Base-by-base conservation (phyloP, 495 filamentous ascomycete genomes). In the Penicillium chermesinum region DNA sequence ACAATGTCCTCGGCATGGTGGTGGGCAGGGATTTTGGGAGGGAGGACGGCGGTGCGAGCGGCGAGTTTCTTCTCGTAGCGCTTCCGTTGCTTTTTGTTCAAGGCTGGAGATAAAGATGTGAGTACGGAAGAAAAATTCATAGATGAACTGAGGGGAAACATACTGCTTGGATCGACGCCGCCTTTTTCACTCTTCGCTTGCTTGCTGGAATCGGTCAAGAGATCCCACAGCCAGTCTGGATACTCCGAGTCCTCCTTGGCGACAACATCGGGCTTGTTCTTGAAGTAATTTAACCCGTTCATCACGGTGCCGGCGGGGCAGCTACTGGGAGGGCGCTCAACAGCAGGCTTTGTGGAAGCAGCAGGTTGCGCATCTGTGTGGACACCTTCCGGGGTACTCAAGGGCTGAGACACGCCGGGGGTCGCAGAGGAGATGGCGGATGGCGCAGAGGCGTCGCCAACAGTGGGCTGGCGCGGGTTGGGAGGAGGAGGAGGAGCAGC, bases 1-100 rank as follows among this genome's bases (percentile, higher is more conserved):
- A 87, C 88, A 25, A 96, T 69, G 78, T 98, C 91, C 55, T 89
- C 77, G 17, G 80, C 83, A 67, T 98, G 89, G 62, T 91, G 79
- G 50, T 88, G 81, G 27, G 95, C 68, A 15, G 93, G 91, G 35
- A 96, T 77, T 67, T 87, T 84, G 37, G 84, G 84, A 6, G 87
- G 69, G 21, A 82, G 71, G 37, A 78, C 77, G n/a, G 82, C 71
- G 57, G 86, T 74, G 47, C 81, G 78, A 34, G 79, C 76, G 14
- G 79, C 83, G 13, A 86, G 68, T 39, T 84, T 73, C 66, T 79
- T 78, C 44, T 78, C 80, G 61, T 86, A 81, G 3, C 69, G 59
- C 51, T 77, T 78, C 45, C 82, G 83, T 67, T 81, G 80, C 44
- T 77, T 74, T 61, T 80, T 81, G 63, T 72, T 75, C 55, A 75